These are phyloP conservation scores for Lyophyllum shimeji DNA, from an alignment of 768 basidiomycete species.

Conservation along the genomic window DNA sequence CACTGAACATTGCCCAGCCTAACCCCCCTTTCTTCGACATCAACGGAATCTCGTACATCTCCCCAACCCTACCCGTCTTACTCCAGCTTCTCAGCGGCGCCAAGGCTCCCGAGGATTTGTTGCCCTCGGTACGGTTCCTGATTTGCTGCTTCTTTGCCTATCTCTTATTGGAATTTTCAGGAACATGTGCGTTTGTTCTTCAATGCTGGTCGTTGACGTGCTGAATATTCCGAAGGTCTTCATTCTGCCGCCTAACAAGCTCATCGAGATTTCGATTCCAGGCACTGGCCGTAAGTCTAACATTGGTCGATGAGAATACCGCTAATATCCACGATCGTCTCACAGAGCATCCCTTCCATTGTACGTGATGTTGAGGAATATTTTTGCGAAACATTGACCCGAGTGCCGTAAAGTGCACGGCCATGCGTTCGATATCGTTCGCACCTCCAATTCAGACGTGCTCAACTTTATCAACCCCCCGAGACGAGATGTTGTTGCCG, in stretches of 20 bases:
- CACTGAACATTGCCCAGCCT: constrained; percentile 20
- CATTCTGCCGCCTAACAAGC: constrained; percentile 39
- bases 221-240: constrained; percentile 6
- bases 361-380: background rate
- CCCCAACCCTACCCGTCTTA: constrained; percentile 50
- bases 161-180: background rate
- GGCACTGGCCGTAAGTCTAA: background rate
- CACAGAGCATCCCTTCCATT: constrained; percentile 1
- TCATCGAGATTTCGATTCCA: constrained; percentile 37
- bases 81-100: constrained; percentile 53
- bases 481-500: constrained; percentile 16
- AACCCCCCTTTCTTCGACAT: constrained; percentile 23
- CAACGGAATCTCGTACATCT: constrained; percentile 21
- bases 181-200: background rate
- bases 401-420: constrained; percentile 8
- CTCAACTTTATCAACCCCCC: constrained; percentile 2
- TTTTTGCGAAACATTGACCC: background rate
- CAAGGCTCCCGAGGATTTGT: constrained; percentile 27
- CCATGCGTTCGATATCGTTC: constrained; percentile 1
- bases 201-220: background rate
- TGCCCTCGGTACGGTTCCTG: constrained; percentile 45
- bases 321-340: background rate
- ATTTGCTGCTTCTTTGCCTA: background rate
- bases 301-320: background rate
- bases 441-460: constrained; percentile 11